Percentiles rank a stretch among this genome's conserved stretches.
Evolutionary conservation across 1,139 yeast species (phyloP).

Genomic region (Scheffersomyces cryptocercus): DNA sequence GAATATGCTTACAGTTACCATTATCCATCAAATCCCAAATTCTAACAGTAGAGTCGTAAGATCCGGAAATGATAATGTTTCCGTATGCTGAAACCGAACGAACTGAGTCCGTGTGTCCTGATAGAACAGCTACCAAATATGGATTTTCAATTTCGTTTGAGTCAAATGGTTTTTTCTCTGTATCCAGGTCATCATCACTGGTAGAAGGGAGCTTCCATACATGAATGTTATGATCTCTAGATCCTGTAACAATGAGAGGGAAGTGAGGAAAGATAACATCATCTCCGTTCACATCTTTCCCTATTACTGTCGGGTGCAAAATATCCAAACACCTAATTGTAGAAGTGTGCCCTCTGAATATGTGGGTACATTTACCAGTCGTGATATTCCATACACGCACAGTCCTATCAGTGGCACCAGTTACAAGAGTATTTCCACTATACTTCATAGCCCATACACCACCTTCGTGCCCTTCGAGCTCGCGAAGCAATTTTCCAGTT

Average conservation of each 20-base stretch:
- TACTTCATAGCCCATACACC: constrained; percentile 99
- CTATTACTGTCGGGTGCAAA: constrained; percentile 63
- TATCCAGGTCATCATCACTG: constrained; percentile 35
- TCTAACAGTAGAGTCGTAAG: constrained; percentile 86
- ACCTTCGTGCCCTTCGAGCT: constrained; percentile 87
- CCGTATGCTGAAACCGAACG: constrained; percentile 88
- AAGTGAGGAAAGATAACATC: constrained; percentile 62
- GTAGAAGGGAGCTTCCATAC: constrained; percentile 84
- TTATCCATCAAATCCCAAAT: constrained; percentile 84
- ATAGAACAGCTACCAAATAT: constrained; percentile 68
- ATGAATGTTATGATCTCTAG: constrained; percentile 85
- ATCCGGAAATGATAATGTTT: constrained; percentile 81
- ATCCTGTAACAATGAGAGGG: constrained; percentile 81
- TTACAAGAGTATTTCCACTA: constrained; percentile 64
- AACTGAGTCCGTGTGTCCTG: constrained; percentile 87
- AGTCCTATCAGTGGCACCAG: constrained; percentile 60
- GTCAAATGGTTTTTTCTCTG: constrained; percentile 40
- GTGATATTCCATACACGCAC: constrained; percentile 61
- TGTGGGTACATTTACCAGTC: constrained; percentile 59
- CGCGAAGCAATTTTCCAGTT: constrained; percentile 67
- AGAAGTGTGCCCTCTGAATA: constrained; percentile 83
- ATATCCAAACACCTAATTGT: constrained; percentile 91
- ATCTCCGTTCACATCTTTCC: constrained; percentile 60
- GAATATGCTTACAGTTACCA: constrained; percentile 69
- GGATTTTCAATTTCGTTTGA: constrained; percentile 56